These are phyloP conservation scores for Vigna angularis DNA, from an alignment of 306 rosid genomes.

Conservation along the genomic window DNA sequence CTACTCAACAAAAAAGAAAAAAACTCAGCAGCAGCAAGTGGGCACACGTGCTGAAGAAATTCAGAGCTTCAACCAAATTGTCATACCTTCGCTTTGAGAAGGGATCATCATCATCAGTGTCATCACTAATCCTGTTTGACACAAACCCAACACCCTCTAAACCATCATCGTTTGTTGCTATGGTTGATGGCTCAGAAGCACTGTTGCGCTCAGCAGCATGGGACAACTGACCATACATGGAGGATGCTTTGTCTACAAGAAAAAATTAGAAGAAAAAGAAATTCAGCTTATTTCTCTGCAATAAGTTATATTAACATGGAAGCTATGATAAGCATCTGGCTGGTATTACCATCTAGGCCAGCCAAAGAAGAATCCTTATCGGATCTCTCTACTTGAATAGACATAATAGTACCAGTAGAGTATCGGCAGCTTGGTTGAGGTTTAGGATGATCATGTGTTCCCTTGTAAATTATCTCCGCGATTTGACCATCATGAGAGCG, in stretches of 20 bases:
- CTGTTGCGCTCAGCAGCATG: slow-evolving; percentile 62
- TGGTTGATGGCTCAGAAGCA: slow-evolving; percentile 66
- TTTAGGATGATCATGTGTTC: slow-evolving; percentile 96
- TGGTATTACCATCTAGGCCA: slow-evolving; percentile 75
- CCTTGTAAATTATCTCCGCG: slow-evolving; percentile 94
- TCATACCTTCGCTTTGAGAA: slow-evolving; percentile 87
- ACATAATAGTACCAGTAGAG: slow-evolving; percentile 63
- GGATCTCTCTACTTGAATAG: slow-evolving; percentile 72
- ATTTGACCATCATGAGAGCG: slow-evolving; percentile 95
- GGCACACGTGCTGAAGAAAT: slow-evolving; percentile 35
- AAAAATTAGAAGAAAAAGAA: slow-evolving; percentile 38
- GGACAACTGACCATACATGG: slow-evolving; percentile 55
- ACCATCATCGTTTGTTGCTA: slow-evolving; percentile 60
- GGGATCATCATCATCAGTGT: slow-evolving; percentile 82
- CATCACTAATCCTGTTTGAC: slow-evolving; percentile 64
- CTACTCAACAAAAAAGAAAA: slow-evolving; percentile 52
- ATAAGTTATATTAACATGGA: slow-evolving; percentile 4
- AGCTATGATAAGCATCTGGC: slow-evolving; percentile 40
- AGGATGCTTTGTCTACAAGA: slow-evolving; percentile 67
- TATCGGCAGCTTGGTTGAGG: slow-evolving; percentile 91
- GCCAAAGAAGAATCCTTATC: slow-evolving; percentile 69
- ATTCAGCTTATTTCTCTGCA: slow-evolving; percentile 23
- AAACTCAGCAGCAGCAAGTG: slow-evolving; percentile 40
- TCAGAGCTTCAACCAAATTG: slow-evolving; percentile 23
- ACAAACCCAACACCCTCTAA: slow-evolving; percentile 64